These are phyloP conservation scores for Odonthalia washingtoniensis DNA, from an alignment of 31 red algal genomes.

Conservation along the genomic window DNA sequence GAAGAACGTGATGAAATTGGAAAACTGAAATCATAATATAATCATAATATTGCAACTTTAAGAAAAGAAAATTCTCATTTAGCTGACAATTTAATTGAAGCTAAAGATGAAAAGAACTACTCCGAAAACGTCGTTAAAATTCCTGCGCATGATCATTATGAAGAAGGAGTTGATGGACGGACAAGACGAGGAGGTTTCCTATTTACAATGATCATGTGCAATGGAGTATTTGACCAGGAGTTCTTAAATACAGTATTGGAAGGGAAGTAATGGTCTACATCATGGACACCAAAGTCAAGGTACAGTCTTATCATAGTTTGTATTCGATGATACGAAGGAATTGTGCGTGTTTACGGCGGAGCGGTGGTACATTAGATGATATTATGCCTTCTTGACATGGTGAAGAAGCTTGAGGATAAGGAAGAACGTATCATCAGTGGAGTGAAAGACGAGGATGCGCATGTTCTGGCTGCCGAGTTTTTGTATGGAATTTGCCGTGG, in stretches of 20 bases:
- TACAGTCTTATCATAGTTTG: conserved; percentile 70
- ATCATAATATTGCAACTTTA: conserved; percentile 5
- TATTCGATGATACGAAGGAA: conserved; percentile 74
- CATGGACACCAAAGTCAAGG: conserved; percentile 79
- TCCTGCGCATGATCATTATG: too few species aligned
- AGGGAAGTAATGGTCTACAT: conserved; percentile 80
- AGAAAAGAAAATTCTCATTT: conserved; percentile 39
- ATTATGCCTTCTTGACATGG: conserved; percentile 63
- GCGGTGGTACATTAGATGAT: conserved; percentile 42
- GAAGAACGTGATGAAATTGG: conserved; percentile 52
- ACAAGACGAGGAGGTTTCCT: too few species aligned
- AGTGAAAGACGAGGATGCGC: conserved; percentile 74
- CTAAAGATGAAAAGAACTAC: too few species aligned
- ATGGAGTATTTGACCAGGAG: conserved; percentile 72
- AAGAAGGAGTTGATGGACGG: too few species aligned
- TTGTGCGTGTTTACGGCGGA: conserved; percentile 70
- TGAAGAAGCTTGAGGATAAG: too few species aligned
- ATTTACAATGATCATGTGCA: too few species aligned
- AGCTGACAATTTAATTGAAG: conserved; percentile 35
- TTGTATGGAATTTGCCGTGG: conserved; percentile 80
- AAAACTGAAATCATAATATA: neutral
- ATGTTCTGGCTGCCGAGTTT: conserved; percentile 71
- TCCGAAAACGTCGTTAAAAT: too few species aligned
- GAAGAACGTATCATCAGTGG: conserved; percentile 72
- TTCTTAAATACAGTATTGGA: conserved; percentile 68